Percentiles rank a stretch among this genome's conserved stretches.
These are phyloP conservation scores for Capsella rubella DNA, from an alignment of 441 rosid species.

Conservation along the genomic window DNA sequence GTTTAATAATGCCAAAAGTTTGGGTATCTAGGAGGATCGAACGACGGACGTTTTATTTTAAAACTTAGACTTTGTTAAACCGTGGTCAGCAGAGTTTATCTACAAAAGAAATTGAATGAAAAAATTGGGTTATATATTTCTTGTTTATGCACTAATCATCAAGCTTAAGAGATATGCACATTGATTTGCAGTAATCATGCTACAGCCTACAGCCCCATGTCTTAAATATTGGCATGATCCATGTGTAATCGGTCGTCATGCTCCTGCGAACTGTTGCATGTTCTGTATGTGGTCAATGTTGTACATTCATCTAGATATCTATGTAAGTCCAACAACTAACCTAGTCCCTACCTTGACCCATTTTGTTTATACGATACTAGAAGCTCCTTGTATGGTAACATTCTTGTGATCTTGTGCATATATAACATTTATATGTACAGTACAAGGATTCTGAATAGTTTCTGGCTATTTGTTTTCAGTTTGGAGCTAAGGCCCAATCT, in stretches of 20 bases:
- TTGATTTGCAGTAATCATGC: neutral
- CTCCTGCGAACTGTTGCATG: neutral
- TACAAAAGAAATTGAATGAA: neutral
- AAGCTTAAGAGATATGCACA: neutral
- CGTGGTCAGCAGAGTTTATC: neutral
- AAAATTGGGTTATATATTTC: neutral
- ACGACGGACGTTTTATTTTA: neutral
- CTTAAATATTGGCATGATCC: too few species aligned
- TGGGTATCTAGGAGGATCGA: conserved; percentile 27
- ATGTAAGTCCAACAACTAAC: neutral
- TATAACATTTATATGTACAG: neutral
- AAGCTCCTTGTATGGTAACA: too few species aligned
- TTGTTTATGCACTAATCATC: neutral
- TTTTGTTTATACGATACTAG: neutral
- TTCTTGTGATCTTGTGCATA: too few species aligned
- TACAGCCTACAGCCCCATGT: neutral
- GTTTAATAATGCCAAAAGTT: conserved; percentile 25
- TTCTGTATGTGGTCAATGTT: neutral
- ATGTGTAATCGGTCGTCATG: neutral
- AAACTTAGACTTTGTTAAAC: neutral
- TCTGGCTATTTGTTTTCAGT: neutral
- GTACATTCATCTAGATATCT: neutral
- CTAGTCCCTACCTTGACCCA: neutral
- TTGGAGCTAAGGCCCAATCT: conserved; percentile 4
- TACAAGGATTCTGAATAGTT: neutral